Evolutionary conservation across 2,329 filamentous ascomycete species (phyloP).

Genomic region (Rutstroemia sydowiana): DNA sequence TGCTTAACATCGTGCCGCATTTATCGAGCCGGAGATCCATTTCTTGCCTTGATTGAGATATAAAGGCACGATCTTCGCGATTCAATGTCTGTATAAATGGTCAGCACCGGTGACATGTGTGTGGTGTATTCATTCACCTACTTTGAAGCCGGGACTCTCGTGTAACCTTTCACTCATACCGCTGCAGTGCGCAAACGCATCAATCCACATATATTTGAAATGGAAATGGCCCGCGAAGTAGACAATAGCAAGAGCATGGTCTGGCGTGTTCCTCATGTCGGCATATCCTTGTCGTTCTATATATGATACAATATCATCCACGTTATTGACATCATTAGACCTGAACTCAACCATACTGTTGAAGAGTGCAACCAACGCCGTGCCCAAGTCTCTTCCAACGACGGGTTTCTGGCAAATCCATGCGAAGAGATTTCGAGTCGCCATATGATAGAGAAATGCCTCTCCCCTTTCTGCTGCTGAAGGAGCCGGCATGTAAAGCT

Average conservation of each 20-base stretch:
- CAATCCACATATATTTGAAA: constrained; percentile 57
- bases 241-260: constrained; percentile 61
- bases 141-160: constrained; percentile 51
- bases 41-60: constrained; percentile 54
- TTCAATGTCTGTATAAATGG: constrained; percentile 37
- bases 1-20: constrained; percentile 52
- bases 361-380: constrained; percentile 56
- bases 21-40: constrained; percentile 56
- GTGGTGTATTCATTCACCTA: constrained; percentile 32
- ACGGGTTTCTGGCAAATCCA: constrained; percentile 59
- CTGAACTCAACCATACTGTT: constrained; percentile 58
- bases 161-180: constrained; percentile 63
- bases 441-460: constrained; percentile 55
- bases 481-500: constrained; percentile 66
- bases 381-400: constrained; percentile 60
- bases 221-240: constrained; percentile 61
- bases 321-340: constrained; percentile 45
- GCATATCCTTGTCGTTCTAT: constrained; percentile 64
- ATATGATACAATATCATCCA: constrained; percentile 56
- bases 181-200: constrained; percentile 70
- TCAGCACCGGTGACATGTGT: not conserved
- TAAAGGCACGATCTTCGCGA: constrained; percentile 52
- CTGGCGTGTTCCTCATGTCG: constrained; percentile 55
- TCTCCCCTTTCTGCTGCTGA: constrained; percentile 43
- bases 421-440: constrained; percentile 69